Evolutionary conservation across 1,284 basidiomycete species (phyloP), one percentile per base, ranked within the genome.

Genomic region (Puccinia triticina): DNA sequence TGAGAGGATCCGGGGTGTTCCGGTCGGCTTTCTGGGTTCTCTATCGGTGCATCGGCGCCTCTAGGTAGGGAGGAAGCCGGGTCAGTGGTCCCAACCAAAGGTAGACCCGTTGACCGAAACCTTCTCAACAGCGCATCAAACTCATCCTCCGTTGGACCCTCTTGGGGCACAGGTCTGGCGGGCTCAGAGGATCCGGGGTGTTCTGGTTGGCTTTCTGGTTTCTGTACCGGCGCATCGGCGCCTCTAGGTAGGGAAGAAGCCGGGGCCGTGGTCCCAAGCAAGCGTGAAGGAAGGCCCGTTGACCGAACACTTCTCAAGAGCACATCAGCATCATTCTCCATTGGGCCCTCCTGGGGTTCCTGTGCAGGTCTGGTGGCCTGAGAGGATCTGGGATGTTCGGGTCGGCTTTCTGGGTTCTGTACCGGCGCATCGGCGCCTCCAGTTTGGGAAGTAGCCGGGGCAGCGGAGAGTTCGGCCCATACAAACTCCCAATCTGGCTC

Each of bases 401-500:
- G 59, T 34, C 59, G 59, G n/a, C 32, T 16, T 32, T n/a, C 59
- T 34, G n/a, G 50, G 50, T 53, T 53, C 50, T 53, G 8, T 53
- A 53, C 57, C 26, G 57, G 57, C 7, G 57, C 2, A n/a, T 59
- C 23, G 26, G 57, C 26, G 4, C 10, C n/a, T n/a, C n/a, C 14
- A 23, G 57, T 14, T 29, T 14, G 57, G n/a, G 57, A n/a, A 26
- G 57, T 4, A 59, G 57, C n/a, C 57, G 7, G 7, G 40, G 4
- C 40, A 43, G 40, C 12, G 40, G 40, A 43, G 61, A 64, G 61
- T 37, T 64, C 16, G 61, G 34, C 5, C 61, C 61, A 64, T 37
- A 64, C 61, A 16, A 64, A 16, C 12, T 37, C 61, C 61, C 61
- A 64, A 64, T 64, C 61, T 64, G 34, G 61, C 61, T 14, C 32